These are phyloP conservation scores for Nicotiana tabacum DNA, from an alignment of 257 asterid species.

Conservation along the genomic window DNA sequence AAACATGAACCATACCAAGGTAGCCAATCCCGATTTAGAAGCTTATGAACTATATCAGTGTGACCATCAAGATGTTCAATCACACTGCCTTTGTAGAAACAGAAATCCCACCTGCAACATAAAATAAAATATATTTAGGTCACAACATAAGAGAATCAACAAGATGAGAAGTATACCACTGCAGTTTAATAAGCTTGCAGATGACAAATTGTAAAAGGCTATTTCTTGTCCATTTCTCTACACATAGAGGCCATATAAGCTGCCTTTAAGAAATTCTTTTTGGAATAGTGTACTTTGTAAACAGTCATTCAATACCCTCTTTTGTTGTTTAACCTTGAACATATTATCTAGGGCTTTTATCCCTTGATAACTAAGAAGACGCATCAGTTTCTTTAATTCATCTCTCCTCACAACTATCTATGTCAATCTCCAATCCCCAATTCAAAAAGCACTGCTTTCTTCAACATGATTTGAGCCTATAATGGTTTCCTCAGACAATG, in stretches of 20 bases:
- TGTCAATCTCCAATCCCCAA: background rate
- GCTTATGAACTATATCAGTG: constrained; percentile 88
- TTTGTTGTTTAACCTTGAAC: no score
- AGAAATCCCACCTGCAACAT: constrained; percentile 91
- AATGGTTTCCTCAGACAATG: background rate
- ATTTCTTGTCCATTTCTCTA: background rate
- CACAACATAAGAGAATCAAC: constrained; percentile 6
- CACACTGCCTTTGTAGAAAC: constrained; percentile 76
- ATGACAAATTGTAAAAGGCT: background rate
- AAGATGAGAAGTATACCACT: background rate
- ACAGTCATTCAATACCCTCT: no score
- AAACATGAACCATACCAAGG: constrained; percentile 65
- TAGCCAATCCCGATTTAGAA: constrained; percentile 72
- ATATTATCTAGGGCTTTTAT: no score
- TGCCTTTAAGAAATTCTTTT: background rate
- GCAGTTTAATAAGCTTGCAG: background rate
- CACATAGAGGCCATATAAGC: background rate
- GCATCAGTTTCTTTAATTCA: background rate
- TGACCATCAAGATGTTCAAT: constrained; percentile 97
- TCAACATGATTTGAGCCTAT: background rate
- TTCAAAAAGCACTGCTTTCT: background rate
- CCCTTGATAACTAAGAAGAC: background rate
- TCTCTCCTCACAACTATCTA: background rate
- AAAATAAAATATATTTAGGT: constrained; percentile 13
- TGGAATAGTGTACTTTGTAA: background rate